A percentile compares a stretch with the other conserved stretches of the same genome.
Evolutionary conservation across 2,329 filamentous ascomycete genomes (phyloP).

Genomic region (Fusarium globosum): DNA sequence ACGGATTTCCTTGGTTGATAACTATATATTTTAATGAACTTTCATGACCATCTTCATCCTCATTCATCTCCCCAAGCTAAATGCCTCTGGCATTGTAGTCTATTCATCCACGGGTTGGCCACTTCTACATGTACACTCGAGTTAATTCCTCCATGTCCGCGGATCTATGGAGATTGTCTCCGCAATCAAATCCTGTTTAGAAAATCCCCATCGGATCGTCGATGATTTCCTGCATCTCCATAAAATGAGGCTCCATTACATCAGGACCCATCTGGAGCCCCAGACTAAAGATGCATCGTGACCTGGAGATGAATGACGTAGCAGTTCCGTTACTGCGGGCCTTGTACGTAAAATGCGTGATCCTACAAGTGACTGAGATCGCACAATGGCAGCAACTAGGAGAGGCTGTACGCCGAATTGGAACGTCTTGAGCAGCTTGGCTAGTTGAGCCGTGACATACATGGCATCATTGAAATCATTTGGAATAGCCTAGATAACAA

Average conservation of each 20-base stretch:
- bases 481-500: background rate
- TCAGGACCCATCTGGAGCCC: conserved; percentile 26
- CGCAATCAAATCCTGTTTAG: conserved; percentile 12
- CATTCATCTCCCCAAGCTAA: accelerated
- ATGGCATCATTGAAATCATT: background rate
- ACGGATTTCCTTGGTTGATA: conserved; percentile 15
- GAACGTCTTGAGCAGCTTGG: background rate
- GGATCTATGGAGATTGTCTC: background rate
- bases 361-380: background rate
- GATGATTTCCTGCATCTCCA: conserved; percentile 15
- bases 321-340: background rate
- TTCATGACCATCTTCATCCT: background rate
- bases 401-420: background rate
- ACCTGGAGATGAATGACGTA: conserved; percentile 7
- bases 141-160: background rate
- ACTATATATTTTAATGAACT: conserved; percentile 16
- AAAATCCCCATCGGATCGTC: conserved; percentile 17
- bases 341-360: background rate
- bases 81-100: no score
- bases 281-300: conserved; percentile 7
- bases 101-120: background rate
- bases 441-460: background rate
- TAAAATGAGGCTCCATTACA: conserved; percentile 31
- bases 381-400: background rate
- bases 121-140: background rate